phyloP scores from a whole-genome alignment of 805 yeast species.

The Candida oleophila region DNA sequence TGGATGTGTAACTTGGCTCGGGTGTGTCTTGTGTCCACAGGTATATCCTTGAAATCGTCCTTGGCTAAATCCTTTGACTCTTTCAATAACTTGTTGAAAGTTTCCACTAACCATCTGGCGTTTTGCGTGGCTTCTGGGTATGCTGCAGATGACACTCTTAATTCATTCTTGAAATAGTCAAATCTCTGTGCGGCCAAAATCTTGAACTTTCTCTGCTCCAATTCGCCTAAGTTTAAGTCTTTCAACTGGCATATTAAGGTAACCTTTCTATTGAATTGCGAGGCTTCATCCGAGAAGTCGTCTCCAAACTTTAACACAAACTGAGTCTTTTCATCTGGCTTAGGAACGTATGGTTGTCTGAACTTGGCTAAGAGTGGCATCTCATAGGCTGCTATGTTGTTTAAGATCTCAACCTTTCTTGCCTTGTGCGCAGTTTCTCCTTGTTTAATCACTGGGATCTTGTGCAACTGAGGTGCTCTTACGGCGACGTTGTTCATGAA shows the following conservation, averaged over 20 bases:
- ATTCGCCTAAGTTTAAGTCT: conserved; percentile 51
- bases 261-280: conserved; percentile 65
- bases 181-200: conserved; percentile 78
- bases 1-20: conserved; percentile 39
- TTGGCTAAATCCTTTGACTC: conserved; percentile 67
- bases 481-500: conserved; percentile 41
- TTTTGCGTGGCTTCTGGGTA: conserved; percentile 84
- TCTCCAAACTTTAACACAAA: conserved; percentile 65
- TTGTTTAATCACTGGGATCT: conserved; percentile 31
- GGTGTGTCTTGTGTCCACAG: conserved; percentile 75
- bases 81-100: conserved; percentile 56
- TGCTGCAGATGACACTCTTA: conserved; percentile 64
- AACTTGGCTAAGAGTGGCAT: conserved; percentile 79
- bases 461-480: conserved; percentile 37
- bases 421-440: conserved; percentile 46
- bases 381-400: conserved; percentile 87
- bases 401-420: conserved; percentile 72
- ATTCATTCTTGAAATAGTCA: conserved; percentile 54
- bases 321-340: conserved; percentile 50
- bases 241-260: conserved; percentile 52
- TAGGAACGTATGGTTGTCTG: conserved; percentile 57
- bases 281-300: conserved; percentile 74
- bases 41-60: conserved; percentile 68
- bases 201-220: conserved; percentile 70
- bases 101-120: conserved; percentile 67